Conservation (phyloP, 2,329 filamentous ascomycete genomes). For the Hymenoscyphus albidus region DNA sequence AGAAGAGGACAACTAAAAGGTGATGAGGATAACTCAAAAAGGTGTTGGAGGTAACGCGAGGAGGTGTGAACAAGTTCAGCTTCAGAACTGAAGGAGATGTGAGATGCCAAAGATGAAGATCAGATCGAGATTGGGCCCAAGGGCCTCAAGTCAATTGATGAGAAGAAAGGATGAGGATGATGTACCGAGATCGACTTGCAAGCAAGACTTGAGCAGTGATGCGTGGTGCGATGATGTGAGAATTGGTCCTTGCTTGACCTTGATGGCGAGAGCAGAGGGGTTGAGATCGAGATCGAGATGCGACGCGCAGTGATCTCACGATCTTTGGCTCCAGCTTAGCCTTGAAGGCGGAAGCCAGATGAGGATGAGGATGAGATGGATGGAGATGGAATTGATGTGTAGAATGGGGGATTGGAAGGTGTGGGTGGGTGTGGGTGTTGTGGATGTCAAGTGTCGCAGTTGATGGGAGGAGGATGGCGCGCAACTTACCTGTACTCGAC, state of each 20-base stretch:
- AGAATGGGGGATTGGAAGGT: background rate
- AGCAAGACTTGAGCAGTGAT: background rate
- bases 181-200: background rate
- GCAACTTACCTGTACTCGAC: slow-evolving; percentile 13
- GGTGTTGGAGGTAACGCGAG: background rate
- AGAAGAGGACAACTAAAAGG: too few relatives aligned
- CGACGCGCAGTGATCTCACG: background rate
- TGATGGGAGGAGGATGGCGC: background rate
- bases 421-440: background rate
- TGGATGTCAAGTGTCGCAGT: background rate
- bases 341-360: background rate
- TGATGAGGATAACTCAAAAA: background rate
- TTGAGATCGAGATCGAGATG: background rate
- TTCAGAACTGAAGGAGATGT: background rate
- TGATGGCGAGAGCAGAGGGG: background rate
- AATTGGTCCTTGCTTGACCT: background rate
- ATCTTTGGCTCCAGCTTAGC: background rate
- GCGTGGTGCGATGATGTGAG: background rate
- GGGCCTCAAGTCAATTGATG: background rate
- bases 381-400: background rate
- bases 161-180: background rate
- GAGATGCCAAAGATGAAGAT: background rate
- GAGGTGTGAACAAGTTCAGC: background rate
- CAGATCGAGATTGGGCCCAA: background rate
- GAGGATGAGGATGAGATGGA: background rate